Conservation (phyloP, 129 eudicot species). For the Lactuca saligna region DNA sequence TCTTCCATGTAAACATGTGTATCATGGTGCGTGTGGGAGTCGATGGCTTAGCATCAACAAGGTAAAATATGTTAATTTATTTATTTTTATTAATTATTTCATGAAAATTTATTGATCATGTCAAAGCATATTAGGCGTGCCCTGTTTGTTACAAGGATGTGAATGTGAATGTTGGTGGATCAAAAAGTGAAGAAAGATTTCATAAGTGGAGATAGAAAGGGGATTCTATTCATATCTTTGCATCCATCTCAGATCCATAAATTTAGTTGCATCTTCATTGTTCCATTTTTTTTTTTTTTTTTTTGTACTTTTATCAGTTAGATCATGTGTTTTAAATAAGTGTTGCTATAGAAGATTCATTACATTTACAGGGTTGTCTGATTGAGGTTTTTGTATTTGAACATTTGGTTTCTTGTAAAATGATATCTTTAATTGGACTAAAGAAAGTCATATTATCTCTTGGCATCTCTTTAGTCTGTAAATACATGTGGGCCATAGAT, state of each 20-base stretch:
- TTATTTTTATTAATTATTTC: neutral
- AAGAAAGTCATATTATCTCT: no score
- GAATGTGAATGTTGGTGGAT: conserved; percentile 26
- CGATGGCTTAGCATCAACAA: conserved; percentile 95
- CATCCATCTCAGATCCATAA: neutral
- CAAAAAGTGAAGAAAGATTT: conserved; percentile 44
- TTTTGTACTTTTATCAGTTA: no score
- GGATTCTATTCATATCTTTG: conserved; percentile 1
- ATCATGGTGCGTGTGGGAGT: conserved; percentile 78
- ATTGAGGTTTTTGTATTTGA: neutral
- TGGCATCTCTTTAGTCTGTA: no score
- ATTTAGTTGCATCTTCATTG: neutral
- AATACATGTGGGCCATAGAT: neutral
- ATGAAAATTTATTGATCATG: neutral
- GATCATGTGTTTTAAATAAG: neutral
- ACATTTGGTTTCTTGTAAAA: neutral
- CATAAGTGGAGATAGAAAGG: conserved; percentile 26
- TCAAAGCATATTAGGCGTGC: conserved; percentile 59
- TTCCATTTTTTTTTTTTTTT: neutral
- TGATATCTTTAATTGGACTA: no score
- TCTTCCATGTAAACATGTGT: conserved; percentile 93
- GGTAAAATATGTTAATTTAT: conserved; percentile 36
- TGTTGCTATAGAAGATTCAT: neutral
- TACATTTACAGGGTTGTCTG: neutral
- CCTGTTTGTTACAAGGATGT: conserved; percentile 90